Evolutionary conservation across 805 yeast genomes (phyloP).

Genomic region (Cyberlindnera maritima): DNA sequence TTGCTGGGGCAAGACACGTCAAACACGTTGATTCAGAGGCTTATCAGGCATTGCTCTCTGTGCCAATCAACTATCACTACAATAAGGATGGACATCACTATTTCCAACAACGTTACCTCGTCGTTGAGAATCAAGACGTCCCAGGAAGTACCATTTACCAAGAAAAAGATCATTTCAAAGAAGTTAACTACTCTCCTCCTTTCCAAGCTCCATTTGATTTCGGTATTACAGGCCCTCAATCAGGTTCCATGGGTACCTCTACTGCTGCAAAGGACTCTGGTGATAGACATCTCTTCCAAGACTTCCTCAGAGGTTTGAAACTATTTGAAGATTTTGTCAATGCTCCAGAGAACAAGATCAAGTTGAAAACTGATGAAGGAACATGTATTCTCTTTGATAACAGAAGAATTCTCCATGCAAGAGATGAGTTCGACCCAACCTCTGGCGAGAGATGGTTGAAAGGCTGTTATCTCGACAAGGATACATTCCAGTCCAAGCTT

Average conservation of each 20-base stretch:
- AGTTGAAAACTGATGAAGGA: conserved; percentile 53
- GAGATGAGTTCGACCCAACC: conserved; percentile 45
- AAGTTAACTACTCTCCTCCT: conserved; percentile 76
- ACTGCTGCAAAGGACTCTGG: conserved; percentile 37
- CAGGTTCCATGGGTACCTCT: conserved; percentile 20
- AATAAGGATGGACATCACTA: conserved; percentile 60
- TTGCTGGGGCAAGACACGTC: conserved; percentile 59
- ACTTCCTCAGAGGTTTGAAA: conserved; percentile 55
- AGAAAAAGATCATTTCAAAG: conserved; percentile 39
- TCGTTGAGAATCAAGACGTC: conserved; percentile 49
- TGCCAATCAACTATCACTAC: conserved; percentile 71
- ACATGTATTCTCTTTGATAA: conserved; percentile 69
- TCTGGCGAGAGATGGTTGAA: conserved; percentile 64
- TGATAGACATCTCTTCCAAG: conserved; percentile 43
- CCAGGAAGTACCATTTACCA: conserved; percentile 15
- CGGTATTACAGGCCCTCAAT: conserved; percentile 38
- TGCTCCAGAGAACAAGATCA: conserved; percentile 51
- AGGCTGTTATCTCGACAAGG: conserved; percentile 75
- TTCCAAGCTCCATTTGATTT: conserved; percentile 76
- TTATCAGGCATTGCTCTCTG: conserved; percentile 54
- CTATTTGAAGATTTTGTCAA: conserved; percentile 59
- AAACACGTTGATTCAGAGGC: conserved; percentile 56
- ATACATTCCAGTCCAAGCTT: conserved; percentile 61
- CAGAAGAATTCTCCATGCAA: conserved; percentile 66
- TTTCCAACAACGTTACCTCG: conserved; percentile 57